Conservation (phyloP, 768 basidiomycete species). For the Leucocoprinus leucothites region DNA sequence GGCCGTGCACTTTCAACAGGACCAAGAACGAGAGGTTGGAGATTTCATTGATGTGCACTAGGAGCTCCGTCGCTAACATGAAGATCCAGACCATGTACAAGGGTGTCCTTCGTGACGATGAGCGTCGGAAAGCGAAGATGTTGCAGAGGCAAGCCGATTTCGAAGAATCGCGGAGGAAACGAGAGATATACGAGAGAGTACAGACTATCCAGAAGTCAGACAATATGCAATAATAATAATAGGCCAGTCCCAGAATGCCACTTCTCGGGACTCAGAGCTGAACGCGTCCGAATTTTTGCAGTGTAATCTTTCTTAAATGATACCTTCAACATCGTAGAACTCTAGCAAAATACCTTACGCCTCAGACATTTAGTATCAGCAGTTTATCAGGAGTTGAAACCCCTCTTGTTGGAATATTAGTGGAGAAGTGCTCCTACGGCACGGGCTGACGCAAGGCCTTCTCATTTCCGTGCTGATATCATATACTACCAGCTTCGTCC, state of each 20-base stretch:
- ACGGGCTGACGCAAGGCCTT: no score
- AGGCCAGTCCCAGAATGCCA: neutral
- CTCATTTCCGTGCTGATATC: neutral
- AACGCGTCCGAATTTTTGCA: no score
- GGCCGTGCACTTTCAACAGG: constrained; percentile 87
- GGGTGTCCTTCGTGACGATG: constrained; percentile 88
- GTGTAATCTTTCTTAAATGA: no score
- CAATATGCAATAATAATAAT: neutral
- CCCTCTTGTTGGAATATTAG: no score
- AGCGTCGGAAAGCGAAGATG: constrained; percentile 71
- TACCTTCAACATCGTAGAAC: no score
- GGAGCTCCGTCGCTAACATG: neutral
- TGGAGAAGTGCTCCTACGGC: no score
- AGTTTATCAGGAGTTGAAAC: no score
- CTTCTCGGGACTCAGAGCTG: no score
- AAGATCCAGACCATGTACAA: constrained; percentile 79
- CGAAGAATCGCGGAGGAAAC: constrained; percentile 57
- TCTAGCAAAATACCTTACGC: no score
- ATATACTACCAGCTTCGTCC: no score
- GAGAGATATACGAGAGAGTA: constrained; percentile 60
- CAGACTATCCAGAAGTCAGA: constrained; percentile 32
- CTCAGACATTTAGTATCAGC: no score
- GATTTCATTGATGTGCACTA: neutral
- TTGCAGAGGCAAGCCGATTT: constrained; percentile 60
- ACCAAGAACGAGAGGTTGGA: constrained; percentile 75